These are phyloP conservation scores for Alternaria gansuensis DNA, from an alignment of 2,329 filamentous ascomycete species.

Conservation along the genomic window DNA sequence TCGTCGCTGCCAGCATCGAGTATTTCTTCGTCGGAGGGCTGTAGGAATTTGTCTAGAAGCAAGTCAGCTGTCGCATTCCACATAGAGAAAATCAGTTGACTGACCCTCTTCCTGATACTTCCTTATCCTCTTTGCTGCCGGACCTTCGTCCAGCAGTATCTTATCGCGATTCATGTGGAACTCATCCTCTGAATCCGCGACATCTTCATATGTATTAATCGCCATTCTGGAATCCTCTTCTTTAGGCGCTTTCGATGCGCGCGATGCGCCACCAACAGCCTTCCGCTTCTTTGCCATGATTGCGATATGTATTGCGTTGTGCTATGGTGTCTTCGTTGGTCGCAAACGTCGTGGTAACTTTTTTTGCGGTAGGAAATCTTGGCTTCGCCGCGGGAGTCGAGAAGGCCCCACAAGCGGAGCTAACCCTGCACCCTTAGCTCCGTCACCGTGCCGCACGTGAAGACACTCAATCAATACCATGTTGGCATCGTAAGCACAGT, in stretches of 20 bases:
- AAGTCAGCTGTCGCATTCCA: conserved; percentile 10
- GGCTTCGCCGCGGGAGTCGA: conserved; percentile 35
- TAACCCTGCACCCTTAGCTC: conserved; percentile 1
- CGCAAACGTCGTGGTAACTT: conserved; percentile 33
- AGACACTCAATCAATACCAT: background rate
- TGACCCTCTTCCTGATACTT: conserved; percentile 72
- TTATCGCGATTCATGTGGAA: conserved; percentile 88
- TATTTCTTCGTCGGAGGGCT: conserved; percentile 70
- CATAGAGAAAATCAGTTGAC: conserved; percentile 7
- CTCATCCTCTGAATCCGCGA: conserved; percentile 93
- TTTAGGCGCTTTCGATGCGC: conserved; percentile 47
- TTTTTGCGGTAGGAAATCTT: conserved; percentile 37
- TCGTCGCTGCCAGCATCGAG: conserved; percentile 60
- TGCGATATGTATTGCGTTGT: conserved; percentile 5
- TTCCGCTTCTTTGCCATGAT: conserved; percentile 72
- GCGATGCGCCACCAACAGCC: conserved; percentile 61
- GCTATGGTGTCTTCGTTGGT: conserved; percentile 16
- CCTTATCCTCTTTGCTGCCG: conserved; percentile 77
- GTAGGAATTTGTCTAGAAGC: conserved; percentile 63
- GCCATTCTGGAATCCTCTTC: conserved; percentile 64
- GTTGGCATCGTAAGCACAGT: conserved; percentile 5
- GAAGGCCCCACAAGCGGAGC: conserved; percentile 4
- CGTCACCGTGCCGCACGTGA: background rate
- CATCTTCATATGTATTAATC: conserved; percentile 75
- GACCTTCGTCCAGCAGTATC: conserved; percentile 83